Base-by-base conservation (phyloP, 805 yeast genomes). In the Vanderwaltozyma verrucispora region DNA sequence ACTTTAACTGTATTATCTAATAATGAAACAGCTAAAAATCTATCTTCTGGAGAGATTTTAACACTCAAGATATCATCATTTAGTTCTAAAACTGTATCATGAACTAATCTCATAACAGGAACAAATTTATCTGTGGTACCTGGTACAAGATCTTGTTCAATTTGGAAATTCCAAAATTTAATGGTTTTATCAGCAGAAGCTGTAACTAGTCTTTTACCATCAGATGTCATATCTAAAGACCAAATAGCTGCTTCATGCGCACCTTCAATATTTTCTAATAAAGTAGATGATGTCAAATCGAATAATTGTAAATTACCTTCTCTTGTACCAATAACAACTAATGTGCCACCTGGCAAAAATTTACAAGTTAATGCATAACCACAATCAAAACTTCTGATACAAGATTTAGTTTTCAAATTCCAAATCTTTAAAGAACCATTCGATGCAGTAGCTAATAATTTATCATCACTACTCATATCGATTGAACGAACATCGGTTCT, bases 1-100 rank as follows among this genome's bases (percentile, higher is more conserved):
- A 92, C 92, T 62, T 92, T 94, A 32, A 92, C 95, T n/a, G 96
- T 92, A 56, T 81, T 87, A 58, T 92, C 96, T 47, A 89, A 67
- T 38, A 92, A 65, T 2, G 96, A 82, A 5, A 83, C 81, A 5
- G 96, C 94, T 39, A 92, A 61, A 42, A 69, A 75, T 54, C 72
- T 82, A 37, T 75, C 65, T 53, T 86, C 92, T 3, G 94, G 86
- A 0, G 96, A 84, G 16, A 89, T 69, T 46, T 69, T 76, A 7
- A 92, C 83, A 31, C 83, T 65, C 36, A 92, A 64, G 6, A 92
- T 80, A 49, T 89, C 97, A 47, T 92, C 98, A 33, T 71, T 72
- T 37, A 92, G 63, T 57, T 92, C 96, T 39, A 94, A 64, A 2
- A 95, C 86, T 45, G 82, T 85, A 12, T 75, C 73, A 53, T 87